phyloP scores from a whole-genome alignment of 2,329 filamentous ascomycete genomes.

The Tolypocladium cylindrosporum region DNA sequence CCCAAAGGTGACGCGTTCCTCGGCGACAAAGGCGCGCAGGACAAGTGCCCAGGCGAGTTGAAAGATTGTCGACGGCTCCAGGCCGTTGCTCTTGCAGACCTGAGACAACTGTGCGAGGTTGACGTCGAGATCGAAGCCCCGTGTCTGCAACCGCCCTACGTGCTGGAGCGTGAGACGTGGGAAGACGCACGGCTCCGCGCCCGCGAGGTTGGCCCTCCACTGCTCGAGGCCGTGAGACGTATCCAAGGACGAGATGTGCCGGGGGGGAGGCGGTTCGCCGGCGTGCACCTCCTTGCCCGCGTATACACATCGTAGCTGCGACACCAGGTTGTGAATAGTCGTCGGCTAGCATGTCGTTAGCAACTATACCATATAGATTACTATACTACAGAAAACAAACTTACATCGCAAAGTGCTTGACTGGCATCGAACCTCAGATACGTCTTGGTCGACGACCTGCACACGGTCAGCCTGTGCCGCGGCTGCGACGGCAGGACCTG shows the following conservation, averaged over 20 bases:
- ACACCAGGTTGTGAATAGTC: constrained; percentile 35
- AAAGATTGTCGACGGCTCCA: constrained; percentile 39
- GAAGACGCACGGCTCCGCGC: constrained; percentile 33
- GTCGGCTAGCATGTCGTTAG: constrained; percentile 5
- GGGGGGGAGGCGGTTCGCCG: constrained; percentile 12
- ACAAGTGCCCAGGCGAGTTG: constrained; percentile 52
- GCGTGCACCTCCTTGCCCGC: constrained; percentile 21
- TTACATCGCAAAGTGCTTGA: constrained; percentile 38
- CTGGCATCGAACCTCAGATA: constrained; percentile 40
- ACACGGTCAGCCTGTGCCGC: constrained; percentile 40
- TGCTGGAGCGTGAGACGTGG: constrained; percentile 25
- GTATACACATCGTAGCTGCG: constrained; percentile 36
- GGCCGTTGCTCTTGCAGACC: constrained; percentile 27
- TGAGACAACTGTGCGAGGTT: constrained; percentile 28
- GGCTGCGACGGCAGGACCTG: constrained; percentile 26
- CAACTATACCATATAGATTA: background rate
- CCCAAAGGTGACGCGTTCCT: constrained; percentile 44
- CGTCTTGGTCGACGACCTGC: constrained; percentile 31
- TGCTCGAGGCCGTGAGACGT: constrained; percentile 26
- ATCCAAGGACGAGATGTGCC: constrained; percentile 16
- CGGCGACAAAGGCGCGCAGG: constrained; percentile 42
- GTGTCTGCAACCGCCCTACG: constrained; percentile 19
- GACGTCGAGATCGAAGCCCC: constrained; percentile 30
- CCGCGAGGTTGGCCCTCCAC: constrained; percentile 32
- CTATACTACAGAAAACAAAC: background rate